Conservation (phyloP, 371 early-diverging fungal genomes). For the Catenaria anguillulae region DNA sequence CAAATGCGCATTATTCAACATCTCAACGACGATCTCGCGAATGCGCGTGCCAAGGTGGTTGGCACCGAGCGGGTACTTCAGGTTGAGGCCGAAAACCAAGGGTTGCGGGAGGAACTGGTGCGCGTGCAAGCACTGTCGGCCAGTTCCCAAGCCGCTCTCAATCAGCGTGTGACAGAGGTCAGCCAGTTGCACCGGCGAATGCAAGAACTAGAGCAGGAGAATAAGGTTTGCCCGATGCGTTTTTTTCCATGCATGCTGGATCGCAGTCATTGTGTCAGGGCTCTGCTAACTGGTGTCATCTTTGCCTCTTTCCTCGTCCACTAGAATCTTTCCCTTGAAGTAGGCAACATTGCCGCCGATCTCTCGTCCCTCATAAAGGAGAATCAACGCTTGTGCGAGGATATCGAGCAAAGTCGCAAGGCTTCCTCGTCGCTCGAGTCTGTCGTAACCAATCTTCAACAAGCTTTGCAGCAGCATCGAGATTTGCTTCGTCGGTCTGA, state of each 20-base stretch:
- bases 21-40: not conserved
- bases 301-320: no score
- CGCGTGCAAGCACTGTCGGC: not conserved
- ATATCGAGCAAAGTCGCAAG: no score
- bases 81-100: not conserved
- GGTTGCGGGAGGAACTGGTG: not conserved
- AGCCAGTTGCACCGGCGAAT: not conserved
- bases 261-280: no score
- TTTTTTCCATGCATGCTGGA: no score
- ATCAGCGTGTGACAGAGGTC: not conserved
- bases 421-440: no score
- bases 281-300: no score
- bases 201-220: not conserved
- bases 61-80: not conserved
- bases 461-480: no score
- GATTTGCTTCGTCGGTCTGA: no score
- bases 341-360: not conserved
- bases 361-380: slow-evolving; percentile 4
- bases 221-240: no score
- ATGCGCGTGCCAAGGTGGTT: not conserved
- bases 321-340: not conserved
- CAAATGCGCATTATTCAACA: not conserved
- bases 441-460: no score
- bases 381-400: not conserved
- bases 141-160: not conserved